phyloP scores from a whole-genome alignment of 352 stramenopile genomes.

The Globisporangium solare region DNA sequence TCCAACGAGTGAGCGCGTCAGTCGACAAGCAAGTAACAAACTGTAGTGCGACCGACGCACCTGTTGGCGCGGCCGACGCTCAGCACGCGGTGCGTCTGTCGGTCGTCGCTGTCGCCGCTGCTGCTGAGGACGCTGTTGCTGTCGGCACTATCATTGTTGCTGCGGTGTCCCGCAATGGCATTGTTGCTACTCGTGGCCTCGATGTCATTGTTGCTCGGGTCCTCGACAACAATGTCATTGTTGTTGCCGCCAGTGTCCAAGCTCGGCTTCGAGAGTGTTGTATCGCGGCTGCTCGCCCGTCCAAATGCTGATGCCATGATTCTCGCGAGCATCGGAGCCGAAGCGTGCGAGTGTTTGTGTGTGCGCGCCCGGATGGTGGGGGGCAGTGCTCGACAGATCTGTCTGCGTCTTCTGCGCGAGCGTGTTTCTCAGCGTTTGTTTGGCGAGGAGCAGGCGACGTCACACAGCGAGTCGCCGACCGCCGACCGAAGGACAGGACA shows the following conservation, averaged over 20 bases:
- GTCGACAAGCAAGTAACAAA: background rate
- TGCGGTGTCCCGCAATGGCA: background rate
- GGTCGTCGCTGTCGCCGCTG: slow-evolving; percentile 16
- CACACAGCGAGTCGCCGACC: background rate
- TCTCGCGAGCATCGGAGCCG: slow-evolving; percentile 10
- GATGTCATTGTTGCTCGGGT: background rate
- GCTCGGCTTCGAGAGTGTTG: too few species aligned
- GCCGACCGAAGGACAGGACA: background rate
- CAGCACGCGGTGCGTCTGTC: slow-evolving; percentile 17
- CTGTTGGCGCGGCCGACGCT: slow-evolving; percentile 27
- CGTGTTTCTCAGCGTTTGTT: background rate
- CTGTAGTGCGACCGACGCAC: slow-evolving; percentile 8
- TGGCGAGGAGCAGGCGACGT: background rate
- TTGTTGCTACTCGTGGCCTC: background rate
- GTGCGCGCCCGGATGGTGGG: background rate
- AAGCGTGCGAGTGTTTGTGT: background rate
- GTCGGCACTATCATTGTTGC: background rate
- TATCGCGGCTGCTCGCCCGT: slow-evolving; percentile 1
- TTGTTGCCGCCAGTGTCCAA: background rate
- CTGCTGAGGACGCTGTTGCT: background rate
- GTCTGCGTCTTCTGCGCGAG: background rate
- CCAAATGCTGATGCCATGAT: slow-evolving; percentile 27
- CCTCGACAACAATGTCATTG: background rate
- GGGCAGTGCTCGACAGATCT: background rate
- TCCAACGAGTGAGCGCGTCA: background rate